Conservation (phyloP, 768 basidiomycete genomes). For the Boletales sp. region DNA sequence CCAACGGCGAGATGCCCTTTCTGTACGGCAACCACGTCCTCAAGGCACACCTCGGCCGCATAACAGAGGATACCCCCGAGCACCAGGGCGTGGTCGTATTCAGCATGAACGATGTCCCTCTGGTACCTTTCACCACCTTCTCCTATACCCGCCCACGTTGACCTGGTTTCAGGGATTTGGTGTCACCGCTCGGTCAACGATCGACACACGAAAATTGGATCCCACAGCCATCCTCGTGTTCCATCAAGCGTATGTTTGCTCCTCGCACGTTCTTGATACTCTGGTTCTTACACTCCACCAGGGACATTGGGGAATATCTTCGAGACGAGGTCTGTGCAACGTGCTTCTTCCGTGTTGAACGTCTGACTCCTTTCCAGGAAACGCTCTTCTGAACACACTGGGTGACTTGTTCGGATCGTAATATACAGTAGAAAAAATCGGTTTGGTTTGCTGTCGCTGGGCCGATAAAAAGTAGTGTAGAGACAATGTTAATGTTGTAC, state of each 20-base stretch:
- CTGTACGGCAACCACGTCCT: constrained; percentile 98
- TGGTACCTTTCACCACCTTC: constrained; percentile 47
- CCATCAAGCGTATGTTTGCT: constrained; percentile 77
- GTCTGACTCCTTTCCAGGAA: constrained; percentile 46
- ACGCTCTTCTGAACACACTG: constrained; percentile 59
- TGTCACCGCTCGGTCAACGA: constrained; percentile 91
- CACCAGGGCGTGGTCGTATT: constrained; percentile 97
- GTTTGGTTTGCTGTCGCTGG: constrained; percentile 2
- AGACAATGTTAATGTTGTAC: not conserved
- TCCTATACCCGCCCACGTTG: constrained; percentile 1
- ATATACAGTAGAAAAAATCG: too few species aligned
- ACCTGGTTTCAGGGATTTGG: constrained; percentile 77
- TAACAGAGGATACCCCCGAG: constrained; percentile 98
- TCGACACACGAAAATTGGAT: constrained; percentile 95
- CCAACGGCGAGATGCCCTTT: constrained; percentile 99
- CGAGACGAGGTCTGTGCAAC: constrained; percentile 77
- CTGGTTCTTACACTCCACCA: constrained; percentile 29
- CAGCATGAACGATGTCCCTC: constrained; percentile 91
- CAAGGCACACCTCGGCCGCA: constrained; percentile 97
- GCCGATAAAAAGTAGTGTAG: constrained; percentile 30
- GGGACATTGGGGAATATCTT: constrained; percentile 97
- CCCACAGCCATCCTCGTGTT: constrained; percentile 97
- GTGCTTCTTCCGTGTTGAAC: not conserved
- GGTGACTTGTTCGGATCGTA: not conserved
- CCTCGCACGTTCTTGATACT: not conserved